Evolutionary conservation across 139 green algal species (phyloP).

Genomic region (Nannochloris sp.): DNA sequence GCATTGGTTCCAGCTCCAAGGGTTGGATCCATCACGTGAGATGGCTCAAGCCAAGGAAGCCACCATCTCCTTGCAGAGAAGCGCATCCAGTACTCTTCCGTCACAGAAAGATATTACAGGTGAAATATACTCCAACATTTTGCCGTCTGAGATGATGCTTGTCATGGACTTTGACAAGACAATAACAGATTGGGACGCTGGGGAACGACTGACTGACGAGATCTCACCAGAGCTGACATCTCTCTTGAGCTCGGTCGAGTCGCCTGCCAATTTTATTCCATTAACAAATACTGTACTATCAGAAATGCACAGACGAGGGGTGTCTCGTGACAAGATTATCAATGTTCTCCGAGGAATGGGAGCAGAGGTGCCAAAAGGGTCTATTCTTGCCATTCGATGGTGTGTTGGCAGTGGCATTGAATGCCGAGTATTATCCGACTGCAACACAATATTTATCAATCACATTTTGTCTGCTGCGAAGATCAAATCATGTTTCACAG

Average conservation of each 20-base stretch:
- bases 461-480: constrained; percentile 51
- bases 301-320: constrained; percentile 60
- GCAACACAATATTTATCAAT: constrained; percentile 67
- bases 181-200: constrained; percentile 55
- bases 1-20: constrained; percentile 37
- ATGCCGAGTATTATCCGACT: constrained; percentile 56
- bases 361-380: constrained; percentile 49
- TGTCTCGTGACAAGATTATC: constrained; percentile 54
- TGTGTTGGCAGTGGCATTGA: constrained; percentile 9
- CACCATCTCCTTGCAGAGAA: background rate
- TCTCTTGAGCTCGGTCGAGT: constrained; percentile 49
- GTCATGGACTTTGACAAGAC: constrained; percentile 77
- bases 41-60: background rate
- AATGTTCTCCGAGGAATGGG: constrained; percentile 41
- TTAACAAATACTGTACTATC: constrained; percentile 65
- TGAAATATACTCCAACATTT: background rate
- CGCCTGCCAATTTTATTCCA: constrained; percentile 63
- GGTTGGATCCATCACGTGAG: constrained; percentile 5
- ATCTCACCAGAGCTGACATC: constrained; percentile 75
- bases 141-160: constrained; percentile 26
- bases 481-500: constrained; percentile 21
- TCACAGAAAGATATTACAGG: background rate
- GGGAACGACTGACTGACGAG: constrained; percentile 53
- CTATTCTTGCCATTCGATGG: constrained; percentile 39
- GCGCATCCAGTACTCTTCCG: background rate